Evolutionary conservation across 257 asterid genomes (phyloP).

Genomic region (Catharanthus roseus): DNA sequence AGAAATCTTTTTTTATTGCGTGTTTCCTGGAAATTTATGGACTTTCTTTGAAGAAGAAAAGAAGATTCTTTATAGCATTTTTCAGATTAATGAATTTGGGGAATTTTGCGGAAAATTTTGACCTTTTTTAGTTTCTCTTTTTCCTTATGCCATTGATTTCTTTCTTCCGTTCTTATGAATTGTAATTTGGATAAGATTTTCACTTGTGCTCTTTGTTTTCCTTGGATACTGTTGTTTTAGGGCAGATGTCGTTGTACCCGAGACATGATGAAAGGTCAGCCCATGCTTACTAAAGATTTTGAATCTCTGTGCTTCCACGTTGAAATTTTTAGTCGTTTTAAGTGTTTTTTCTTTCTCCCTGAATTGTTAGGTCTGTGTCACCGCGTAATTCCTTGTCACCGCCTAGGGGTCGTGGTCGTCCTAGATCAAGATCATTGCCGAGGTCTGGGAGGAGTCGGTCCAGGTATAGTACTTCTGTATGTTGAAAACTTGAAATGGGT

Average conservation of each 20-base stretch:
- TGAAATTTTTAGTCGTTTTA: background rate
- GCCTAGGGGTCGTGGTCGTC: conserved; percentile 19
- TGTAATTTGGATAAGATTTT: background rate
- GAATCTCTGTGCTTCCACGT: background rate
- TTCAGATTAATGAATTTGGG: background rate
- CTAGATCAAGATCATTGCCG: conserved; percentile 28
- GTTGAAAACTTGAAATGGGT: background rate
- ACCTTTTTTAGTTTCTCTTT: background rate
- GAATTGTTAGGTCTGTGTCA: conserved; percentile 25
- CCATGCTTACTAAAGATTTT: background rate
- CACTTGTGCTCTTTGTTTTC: background rate
- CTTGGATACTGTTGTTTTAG: background rate
- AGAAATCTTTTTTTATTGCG: background rate
- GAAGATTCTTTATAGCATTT: background rate
- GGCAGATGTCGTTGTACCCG: conserved; percentile 21
- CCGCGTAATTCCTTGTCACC: conserved; percentile 27
- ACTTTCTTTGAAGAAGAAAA: background rate
- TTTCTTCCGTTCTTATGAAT: background rate
- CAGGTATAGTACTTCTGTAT: conserved; percentile 13
- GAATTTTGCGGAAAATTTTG: background rate
- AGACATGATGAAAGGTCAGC: conserved; percentile 28
- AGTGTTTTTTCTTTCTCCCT: background rate
- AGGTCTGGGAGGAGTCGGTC: conserved; percentile 29
- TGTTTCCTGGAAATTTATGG: background rate
- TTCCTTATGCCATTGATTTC: background rate